Percentiles rank a stretch among this genome's conserved stretches.
phyloP scores from a whole-genome alignment of 148 eudicot species.

The Persicaria maculosa region DNA sequence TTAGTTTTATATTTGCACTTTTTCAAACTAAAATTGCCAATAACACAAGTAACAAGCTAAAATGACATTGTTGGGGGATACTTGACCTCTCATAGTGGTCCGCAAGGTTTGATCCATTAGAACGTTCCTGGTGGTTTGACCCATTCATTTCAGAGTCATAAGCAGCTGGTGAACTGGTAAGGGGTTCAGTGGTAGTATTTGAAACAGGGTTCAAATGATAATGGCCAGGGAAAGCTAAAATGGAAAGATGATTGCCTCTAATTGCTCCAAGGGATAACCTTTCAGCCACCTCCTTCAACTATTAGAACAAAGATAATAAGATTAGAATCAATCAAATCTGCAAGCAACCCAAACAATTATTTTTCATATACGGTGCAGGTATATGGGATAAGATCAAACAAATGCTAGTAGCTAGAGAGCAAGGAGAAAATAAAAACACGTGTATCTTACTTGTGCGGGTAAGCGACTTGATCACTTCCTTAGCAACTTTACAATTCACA shows the following conservation, averaged over 20 bases:
- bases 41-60: no score
- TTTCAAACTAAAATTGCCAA: no score
- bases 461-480: conserved; percentile 67
- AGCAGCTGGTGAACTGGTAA: conserved; percentile 18
- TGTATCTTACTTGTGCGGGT: conserved; percentile 43
- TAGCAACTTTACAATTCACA: conserved; percentile 61
- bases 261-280: conserved; percentile 36
- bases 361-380: neutral
- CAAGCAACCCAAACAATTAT: neutral
- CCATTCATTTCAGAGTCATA: conserved; percentile 24
- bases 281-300: conserved; percentile 52
- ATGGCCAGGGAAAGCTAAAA: conserved; percentile 23
- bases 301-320: conserved; percentile 12
- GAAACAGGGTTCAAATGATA: conserved; percentile 18
- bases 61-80: conserved; percentile 28
- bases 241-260: conserved; percentile 16
- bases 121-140: conserved; percentile 18
- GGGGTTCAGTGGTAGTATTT: conserved; percentile 19
- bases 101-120: conserved; percentile 7
- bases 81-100: conserved; percentile 16
- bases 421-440: neutral
- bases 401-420: neutral
- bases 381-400: neutral
- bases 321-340: neutral
- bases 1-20: no score